Evolutionary conservation across 768 basidiomycete species (phyloP), one percentile per base, ranked within the genome.

Genomic region (Lactarius deliciosus): DNA sequence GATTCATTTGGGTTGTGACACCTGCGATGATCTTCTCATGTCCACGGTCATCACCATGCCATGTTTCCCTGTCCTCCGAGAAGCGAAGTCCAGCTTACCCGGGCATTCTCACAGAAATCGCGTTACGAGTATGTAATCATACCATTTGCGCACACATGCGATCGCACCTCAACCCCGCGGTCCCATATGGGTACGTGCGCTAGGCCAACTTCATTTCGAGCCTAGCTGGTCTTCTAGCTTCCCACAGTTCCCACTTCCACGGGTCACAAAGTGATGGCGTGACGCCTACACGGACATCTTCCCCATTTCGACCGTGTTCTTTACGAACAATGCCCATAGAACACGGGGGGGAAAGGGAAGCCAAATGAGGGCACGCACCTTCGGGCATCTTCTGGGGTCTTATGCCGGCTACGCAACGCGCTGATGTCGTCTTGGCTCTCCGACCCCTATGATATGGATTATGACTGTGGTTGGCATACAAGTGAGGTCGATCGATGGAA

Each of bases 401-500:
- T 18, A 10, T 20, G 30, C 18, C 7, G 25, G 25, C 25, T 8
- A 54, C 15, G 22, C 28, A 40, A 25, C 32, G 55, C 60, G 20
- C 60, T 60, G 28, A n/a, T 45, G 32, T 36, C 20, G 45, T 32
- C 55, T 56, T 20, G 30, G 30, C 60, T 50, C 59, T 60, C n/a
- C 43, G 11, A 34, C 30, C 11, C 30, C 20, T 60, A 22, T 30
- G 15, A 20, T 7, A 55, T 2, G 20, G 32, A 30, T 30, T 60
- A n/a, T 30, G 13, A 18, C 54, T 5, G 8, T 2, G 20, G 13
- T 2, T 10, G 50, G 11, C 20, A 16, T 38, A 8, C 50, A 30
- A 36, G 18, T 22, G 41, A 40, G 32, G 47, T 10, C 61, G 50
- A 61, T 61, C 61, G 61, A 61, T 61, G 50, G 61, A 40, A 22